These are phyloP conservation scores for Dipteronia sinensis DNA, from an alignment of 345 rosid genomes.

Conservation along the genomic window DNA sequence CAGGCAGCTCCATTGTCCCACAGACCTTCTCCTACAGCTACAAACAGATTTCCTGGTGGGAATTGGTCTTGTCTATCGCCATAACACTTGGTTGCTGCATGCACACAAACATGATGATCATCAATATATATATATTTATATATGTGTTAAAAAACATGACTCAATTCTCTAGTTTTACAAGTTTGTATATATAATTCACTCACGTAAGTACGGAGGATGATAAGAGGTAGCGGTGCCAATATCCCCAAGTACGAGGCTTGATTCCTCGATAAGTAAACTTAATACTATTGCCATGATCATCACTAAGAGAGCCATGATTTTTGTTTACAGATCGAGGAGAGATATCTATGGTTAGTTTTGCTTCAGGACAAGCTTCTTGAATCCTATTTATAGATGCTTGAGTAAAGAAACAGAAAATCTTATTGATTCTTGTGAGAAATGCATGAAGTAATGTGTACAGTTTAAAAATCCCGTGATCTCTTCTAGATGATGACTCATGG, in stretches of 20 bases:
- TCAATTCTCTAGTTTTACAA: too few species aligned
- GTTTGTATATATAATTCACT: constrained; percentile 8
- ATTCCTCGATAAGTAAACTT: constrained; percentile 8
- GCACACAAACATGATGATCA: neutral
- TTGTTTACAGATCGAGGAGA: neutral
- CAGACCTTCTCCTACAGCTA: constrained; percentile 35
- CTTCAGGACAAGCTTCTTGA: neutral
- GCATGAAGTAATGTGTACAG: neutral
- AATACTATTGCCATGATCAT: constrained; percentile 1
- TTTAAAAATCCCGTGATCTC: neutral
- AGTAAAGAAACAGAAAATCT: neutral
- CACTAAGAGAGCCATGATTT: neutral
- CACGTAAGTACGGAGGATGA: constrained; percentile 34
- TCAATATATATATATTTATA: too few species aligned
- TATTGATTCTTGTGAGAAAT: neutral
- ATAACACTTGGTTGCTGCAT: constrained; percentile 30
- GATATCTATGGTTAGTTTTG: neutral
- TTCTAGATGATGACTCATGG: neutral
- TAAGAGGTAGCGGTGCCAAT: constrained; percentile 35
- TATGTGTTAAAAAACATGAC: too few species aligned
- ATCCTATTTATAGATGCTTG: neutral
- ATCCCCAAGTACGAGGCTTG: constrained; percentile 22
- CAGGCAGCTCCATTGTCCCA: constrained; percentile 48
- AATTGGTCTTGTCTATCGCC: constrained; percentile 37
- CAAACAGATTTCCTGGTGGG: constrained; percentile 29